Evolutionary conservation across 2,329 filamentous ascomycete genomes (phyloP).

Genomic region (Magnaporthiopsis incrustans): DNA sequence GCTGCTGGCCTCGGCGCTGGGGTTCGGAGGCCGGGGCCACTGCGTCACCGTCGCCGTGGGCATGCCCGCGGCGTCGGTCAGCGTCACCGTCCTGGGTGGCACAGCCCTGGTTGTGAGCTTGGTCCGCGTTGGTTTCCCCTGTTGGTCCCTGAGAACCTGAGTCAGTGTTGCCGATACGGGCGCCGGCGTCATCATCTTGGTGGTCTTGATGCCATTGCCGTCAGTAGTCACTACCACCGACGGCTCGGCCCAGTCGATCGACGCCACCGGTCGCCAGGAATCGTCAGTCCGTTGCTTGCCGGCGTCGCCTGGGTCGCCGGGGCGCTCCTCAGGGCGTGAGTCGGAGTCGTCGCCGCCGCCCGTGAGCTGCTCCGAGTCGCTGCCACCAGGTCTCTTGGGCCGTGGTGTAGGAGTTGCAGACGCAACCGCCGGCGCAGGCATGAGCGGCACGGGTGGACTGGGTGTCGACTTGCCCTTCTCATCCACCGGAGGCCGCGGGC

Average conservation of each 20-base stretch:
- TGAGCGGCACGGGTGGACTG: background rate
- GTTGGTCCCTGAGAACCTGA: conserved; percentile 7
- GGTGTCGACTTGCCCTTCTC: background rate
- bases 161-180: conserved; percentile 54
- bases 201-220: conserved; percentile 55
- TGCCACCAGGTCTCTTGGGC: background rate
- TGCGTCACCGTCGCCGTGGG: conserved; percentile 15
- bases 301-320: background rate
- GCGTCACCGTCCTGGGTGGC: conserved; percentile 9
- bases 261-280: conserved; percentile 21
- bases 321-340: background rate
- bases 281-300: conserved; percentile 21
- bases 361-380: background rate
- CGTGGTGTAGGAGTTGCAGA: background rate
- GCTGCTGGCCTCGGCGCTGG: conserved; percentile 3
- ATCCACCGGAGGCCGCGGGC: background rate
- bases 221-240: conserved; percentile 57
- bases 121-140: conserved; percentile 10
- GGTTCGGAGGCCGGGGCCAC: conserved; percentile 9
- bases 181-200: conserved; percentile 54
- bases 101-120: conserved; percentile 11
- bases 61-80: conserved; percentile 12
- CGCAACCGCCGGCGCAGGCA: background rate
- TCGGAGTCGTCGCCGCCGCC: background rate
- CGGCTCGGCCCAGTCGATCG: background rate